Evolutionary conservation across 23 red algal genomes (phyloP).

Genomic region (Gracilaria caudata): DNA sequence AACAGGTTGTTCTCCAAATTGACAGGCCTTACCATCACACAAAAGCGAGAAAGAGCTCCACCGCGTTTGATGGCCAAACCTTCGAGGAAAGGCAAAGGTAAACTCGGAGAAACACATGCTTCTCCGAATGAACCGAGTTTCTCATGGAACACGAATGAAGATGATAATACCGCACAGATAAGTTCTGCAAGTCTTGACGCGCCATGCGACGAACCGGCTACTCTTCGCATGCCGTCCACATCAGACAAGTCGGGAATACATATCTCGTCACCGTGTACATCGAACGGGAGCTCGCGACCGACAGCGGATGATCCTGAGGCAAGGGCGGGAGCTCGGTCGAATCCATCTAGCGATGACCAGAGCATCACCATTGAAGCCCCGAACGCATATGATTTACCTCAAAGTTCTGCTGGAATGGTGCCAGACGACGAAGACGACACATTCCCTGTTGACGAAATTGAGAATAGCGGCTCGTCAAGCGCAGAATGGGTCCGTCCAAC

Average conservation of each 20-base stretch:
- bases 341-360: constrained; percentile 18
- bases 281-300: constrained; percentile 35
- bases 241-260: constrained; percentile 27
- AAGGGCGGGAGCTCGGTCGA: neutral
- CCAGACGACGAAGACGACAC: constrained; percentile 12
- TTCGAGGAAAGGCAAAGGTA: neutral
- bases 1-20: constrained; percentile 52
- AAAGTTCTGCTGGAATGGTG: neutral
- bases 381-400: constrained; percentile 15
- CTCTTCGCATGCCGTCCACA: constrained; percentile 13
- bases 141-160: constrained; percentile 18
- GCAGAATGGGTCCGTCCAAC: constrained; percentile 3
- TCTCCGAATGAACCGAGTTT: neutral
- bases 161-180: neutral
- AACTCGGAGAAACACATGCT: neutral
- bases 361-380: constrained; percentile 15
- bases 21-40: constrained; percentile 44
- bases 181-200: constrained; percentile 19
- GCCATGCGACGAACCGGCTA: constrained; percentile 49
- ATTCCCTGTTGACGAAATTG: constrained; percentile 25
- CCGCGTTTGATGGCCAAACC: neutral
- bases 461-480: constrained; percentile 3
- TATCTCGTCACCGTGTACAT: constrained; percentile 51
- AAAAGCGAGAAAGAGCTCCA: constrained; percentile 23
- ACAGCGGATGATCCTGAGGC: constrained; percentile 14